Conservation (phyloP, 441 rosid genomes). For the Gossypium schwendimanii region DNA sequence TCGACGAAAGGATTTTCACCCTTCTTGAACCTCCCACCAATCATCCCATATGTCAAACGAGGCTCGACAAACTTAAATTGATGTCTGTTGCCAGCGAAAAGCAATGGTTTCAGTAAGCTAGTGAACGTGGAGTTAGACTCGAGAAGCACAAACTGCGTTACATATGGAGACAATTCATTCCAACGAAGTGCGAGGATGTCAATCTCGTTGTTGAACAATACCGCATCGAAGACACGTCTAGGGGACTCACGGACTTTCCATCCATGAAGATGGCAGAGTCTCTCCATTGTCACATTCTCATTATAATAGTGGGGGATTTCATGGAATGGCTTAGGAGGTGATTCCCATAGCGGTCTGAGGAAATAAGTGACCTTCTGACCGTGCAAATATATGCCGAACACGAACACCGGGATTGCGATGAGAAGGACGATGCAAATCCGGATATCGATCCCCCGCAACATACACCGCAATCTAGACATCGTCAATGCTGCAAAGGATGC, state of each 20-base stretch:
- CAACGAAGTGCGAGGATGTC: constrained; percentile 73
- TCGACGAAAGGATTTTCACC: constrained; percentile 86
- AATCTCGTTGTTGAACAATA: constrained; percentile 67
- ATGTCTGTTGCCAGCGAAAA: constrained; percentile 47
- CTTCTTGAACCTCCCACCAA: constrained; percentile 75
- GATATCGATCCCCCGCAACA: constrained; percentile 59
- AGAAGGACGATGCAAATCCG: constrained; percentile 40
- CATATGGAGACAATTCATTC: constrained; percentile 78
- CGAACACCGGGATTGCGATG: constrained; percentile 43
- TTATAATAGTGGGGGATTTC: constrained; percentile 73
- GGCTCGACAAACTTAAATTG: constrained; percentile 61
- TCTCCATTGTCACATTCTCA: constrained; percentile 58
- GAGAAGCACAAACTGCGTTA: constrained; percentile 79
- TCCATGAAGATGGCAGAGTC: constrained; percentile 78
- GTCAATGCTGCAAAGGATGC: constrained; percentile 41
- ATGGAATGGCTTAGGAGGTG: constrained; percentile 69
- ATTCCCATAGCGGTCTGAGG: constrained; percentile 81
- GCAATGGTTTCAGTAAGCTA: constrained; percentile 54
- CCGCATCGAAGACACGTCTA: constrained; percentile 76
- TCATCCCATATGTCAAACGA: constrained; percentile 64
- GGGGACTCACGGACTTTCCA: constrained; percentile 84
- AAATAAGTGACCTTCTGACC: constrained; percentile 82
- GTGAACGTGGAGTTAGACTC: constrained; percentile 91
- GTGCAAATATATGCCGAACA: constrained; percentile 54
- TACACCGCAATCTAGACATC: constrained; percentile 62